Evolutionary conservation across 2,329 filamentous ascomycete species (phyloP).

Genomic region (Fusarium sp.): DNA sequence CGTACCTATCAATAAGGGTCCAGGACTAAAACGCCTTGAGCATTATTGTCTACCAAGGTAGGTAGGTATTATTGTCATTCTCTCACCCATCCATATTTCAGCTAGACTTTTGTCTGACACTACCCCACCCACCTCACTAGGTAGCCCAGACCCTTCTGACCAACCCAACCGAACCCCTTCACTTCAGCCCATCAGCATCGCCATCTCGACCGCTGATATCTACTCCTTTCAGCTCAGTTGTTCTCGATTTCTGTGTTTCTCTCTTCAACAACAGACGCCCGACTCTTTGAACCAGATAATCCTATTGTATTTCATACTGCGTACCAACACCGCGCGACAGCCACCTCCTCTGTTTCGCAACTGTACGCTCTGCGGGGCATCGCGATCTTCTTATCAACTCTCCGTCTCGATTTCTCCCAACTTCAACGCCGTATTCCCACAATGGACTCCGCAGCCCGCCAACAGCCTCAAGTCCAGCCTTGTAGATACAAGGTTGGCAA

Average conservation of each 20-base stretch:
- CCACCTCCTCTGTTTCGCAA: background rate
- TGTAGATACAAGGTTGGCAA: slow-evolving; percentile 99
- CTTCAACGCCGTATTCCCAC: slow-evolving; percentile 8
- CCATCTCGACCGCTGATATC: slow-evolving; percentile 19
- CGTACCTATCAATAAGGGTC: background rate
- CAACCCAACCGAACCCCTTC: slow-evolving; percentile 18
- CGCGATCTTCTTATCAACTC: slow-evolving; percentile 16
- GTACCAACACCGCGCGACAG: background rate
- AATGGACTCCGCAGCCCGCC: slow-evolving; percentile 40
- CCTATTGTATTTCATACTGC: background rate
- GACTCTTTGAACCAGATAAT: background rate
- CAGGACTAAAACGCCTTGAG: slow-evolving; percentile 2
- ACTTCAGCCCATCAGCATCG: slow-evolving; percentile 19
- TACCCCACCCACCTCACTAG: slow-evolving; percentile 29
- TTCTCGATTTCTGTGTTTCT: background rate
- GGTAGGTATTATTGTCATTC: too few relatives aligned
- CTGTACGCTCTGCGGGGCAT: slow-evolving; percentile 29
- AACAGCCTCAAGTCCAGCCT: slow-evolving; percentile 78
- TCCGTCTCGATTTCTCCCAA: background rate
- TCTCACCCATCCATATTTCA: slow-evolving; percentile 24
- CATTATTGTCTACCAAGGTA: background rate
- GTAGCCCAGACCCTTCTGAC: slow-evolving; percentile 15
- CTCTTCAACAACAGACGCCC: background rate
- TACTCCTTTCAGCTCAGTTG: background rate
- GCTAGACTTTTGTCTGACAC: slow-evolving; percentile 21